A percentile compares a stretch with the other conserved stretches of the same genome.
Conservation (phyloP, 2,329 filamentous ascomycete species). For the Phyllosticta ampelicida region DNA sequence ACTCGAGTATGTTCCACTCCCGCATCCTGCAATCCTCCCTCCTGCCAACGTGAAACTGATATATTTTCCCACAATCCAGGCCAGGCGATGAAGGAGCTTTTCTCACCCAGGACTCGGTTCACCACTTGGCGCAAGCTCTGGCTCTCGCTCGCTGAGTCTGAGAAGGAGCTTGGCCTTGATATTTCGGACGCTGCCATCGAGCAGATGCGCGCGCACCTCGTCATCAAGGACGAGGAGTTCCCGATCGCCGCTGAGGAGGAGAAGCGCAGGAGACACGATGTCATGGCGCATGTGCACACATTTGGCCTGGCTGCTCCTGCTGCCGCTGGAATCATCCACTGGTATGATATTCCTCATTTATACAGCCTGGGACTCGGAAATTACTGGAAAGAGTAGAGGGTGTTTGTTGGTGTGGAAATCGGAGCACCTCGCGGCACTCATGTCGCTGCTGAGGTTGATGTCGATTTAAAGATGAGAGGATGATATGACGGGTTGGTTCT, state of each 20-base stretch:
- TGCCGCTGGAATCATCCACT: constrained; percentile 76
- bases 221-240: constrained; percentile 39
- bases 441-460: no score
- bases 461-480: neutral
- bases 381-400: neutral
- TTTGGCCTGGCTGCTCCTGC: constrained; percentile 64
- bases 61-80: neutral
- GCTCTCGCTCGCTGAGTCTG: constrained; percentile 70
- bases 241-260: constrained; percentile 38
- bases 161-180: constrained; percentile 68
- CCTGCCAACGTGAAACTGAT: neutral
- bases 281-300: constrained; percentile 59
- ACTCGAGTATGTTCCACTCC: constrained; percentile 6
- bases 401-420: neutral
- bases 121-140: constrained; percentile 78
- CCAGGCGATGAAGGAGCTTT: constrained; percentile 49
- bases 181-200: constrained; percentile 55
- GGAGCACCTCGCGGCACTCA: neutral
- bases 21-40: neutral
- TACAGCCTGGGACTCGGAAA: neutral
- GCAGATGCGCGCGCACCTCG: constrained; percentile 36
- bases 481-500: neutral
- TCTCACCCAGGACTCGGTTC: constrained; percentile 63
- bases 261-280: constrained; percentile 47
- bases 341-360: constrained; percentile 16